Evolutionary conservation across 2,329 filamentous ascomycete genomes (phyloP), one percentile per base, ranked within the genome.

Genomic region (Neopestalotiopsis clavispora): DNA sequence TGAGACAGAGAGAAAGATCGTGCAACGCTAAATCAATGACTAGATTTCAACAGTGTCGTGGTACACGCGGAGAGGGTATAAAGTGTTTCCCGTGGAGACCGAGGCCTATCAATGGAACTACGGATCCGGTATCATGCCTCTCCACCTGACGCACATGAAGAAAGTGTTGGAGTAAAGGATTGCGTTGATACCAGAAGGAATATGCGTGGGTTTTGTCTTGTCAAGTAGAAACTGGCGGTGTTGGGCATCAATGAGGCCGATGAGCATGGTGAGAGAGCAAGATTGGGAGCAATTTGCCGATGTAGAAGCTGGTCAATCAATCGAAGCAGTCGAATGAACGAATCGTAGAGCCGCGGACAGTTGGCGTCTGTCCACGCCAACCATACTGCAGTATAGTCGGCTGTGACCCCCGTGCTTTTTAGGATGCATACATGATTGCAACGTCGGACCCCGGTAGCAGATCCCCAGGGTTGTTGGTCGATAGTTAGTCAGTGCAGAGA

Each of bases 11-110:
- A 64, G 23, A 68, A 38, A 52, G 28, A 66, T 67, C 71, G 66
- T 71, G 65, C 23, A 20, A 13, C 6, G 20, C 14, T 63, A 64
- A 30, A 38, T 68, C 56, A 7, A 34, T 30, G 10, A 45, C 61
- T 65, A 77, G 75, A 68, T 74, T 38, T 70, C 75, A 30, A 75
- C 71, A 59, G 72, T 77, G 69, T 72, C 74, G 49, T 77, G 76
- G 75, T 77, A 78, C 69, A 66, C 57, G 38, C 69, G 72, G 2
- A 73, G 70, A 40, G 74, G 75, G 45, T 77, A 77, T 67, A 64
- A 76, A 56, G 69, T 70, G 10, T 76, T 76, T 45, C 69, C 20
- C 10, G 42, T 30, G 30, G 23, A n/a, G 17, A 34, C 4, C 4
- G 23, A 38, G 45, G 64, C 23, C 13, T 66, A 66, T 45, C 38